Conservation (phyloP, 139 green algal genomes). For the Tetraselmis striata region DNA sequence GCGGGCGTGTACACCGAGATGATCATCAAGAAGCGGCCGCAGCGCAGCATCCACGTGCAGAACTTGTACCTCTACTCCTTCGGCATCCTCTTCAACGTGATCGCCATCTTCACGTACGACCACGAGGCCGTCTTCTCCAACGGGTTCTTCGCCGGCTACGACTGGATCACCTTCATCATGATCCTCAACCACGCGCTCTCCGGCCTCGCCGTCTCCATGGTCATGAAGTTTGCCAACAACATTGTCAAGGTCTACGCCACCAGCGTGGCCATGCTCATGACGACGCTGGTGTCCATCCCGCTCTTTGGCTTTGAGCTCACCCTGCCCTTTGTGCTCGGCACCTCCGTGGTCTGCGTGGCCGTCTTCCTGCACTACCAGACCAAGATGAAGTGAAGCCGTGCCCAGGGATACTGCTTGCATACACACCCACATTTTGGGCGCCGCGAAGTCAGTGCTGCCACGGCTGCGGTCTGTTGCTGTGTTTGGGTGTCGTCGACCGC, state of each 20-base stretch:
- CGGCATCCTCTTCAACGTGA: slow-evolving; percentile 41
- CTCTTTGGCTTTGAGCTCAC: slow-evolving; percentile 44
- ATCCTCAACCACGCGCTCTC: slow-evolving; percentile 51
- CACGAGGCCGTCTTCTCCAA: slow-evolving; percentile 17
- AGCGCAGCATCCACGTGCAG: slow-evolving; percentile 49
- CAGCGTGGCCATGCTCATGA: slow-evolving; percentile 61
- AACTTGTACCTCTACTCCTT: slow-evolving; percentile 63
- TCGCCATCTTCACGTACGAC: slow-evolving; percentile 19
- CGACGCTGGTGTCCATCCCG: slow-evolving; percentile 35
- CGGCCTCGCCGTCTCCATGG: slow-evolving; percentile 50
- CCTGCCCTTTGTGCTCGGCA: slow-evolving; percentile 49
- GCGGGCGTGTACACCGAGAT: slow-evolving; percentile 60
- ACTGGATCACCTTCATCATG: slow-evolving; percentile 39
- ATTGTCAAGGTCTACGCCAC: slow-evolving; percentile 48
- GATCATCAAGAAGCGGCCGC: slow-evolving; percentile 50
- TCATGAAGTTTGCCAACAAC: slow-evolving; percentile 70
- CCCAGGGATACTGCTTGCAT: no score
- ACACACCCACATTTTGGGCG: no score
- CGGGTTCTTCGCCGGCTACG: slow-evolving; percentile 36
- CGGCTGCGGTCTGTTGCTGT: no score
- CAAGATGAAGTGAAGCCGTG: neutral
- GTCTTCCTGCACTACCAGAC: slow-evolving; percentile 36
- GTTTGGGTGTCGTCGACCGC: no score
- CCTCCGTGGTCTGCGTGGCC: slow-evolving; percentile 37
- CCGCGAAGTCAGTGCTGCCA: no score